Conservation (phyloP, 805 yeast genomes). For the Metschnikowia koreensis region DNA sequence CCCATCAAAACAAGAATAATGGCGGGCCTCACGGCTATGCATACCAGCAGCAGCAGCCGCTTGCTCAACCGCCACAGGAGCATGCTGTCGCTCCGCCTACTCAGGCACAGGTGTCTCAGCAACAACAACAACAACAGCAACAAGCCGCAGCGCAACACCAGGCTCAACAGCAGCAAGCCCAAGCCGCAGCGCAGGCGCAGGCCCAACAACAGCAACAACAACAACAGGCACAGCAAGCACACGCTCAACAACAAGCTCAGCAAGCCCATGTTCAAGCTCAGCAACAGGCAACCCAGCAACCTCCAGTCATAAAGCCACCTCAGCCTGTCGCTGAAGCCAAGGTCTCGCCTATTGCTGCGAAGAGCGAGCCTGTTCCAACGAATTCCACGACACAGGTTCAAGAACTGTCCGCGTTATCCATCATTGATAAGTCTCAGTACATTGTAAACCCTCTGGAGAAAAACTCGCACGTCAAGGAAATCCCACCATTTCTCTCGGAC, state of each 20-base stretch:
- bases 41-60: conserved; percentile 30
- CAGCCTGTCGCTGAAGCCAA: conserved; percentile 12
- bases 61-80: conserved; percentile 7
- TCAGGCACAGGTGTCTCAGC: conserved; percentile 23
- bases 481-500: conserved; percentile 78
- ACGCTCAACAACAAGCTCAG: conserved; percentile 16
- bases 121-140: conserved; percentile 17
- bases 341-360: conserved; percentile 15
- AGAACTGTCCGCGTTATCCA: conserved; percentile 26
- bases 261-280: conserved; percentile 14
- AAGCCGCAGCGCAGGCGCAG: background rate
- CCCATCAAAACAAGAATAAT: conserved; percentile 40
- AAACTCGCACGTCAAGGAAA: conserved; percentile 64
- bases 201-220: conserved; percentile 19
- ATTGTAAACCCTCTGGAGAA: conserved; percentile 43
- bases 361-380: conserved; percentile 16
- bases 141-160: conserved; percentile 1
- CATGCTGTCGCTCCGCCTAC: conserved; percentile 16
- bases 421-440: conserved; percentile 42
- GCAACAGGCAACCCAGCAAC: conserved; percentile 11
- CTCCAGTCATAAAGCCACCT: conserved; percentile 11
- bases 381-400: no score
- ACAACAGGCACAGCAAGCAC: conserved; percentile 9
- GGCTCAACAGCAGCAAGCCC: conserved; percentile 16
- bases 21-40: conserved; percentile 37